Evolutionary conservation across 2,329 filamentous ascomycete species (phyloP), one percentile per base, ranked within the genome.

Genomic region (Aspergillus sojae): DNA sequence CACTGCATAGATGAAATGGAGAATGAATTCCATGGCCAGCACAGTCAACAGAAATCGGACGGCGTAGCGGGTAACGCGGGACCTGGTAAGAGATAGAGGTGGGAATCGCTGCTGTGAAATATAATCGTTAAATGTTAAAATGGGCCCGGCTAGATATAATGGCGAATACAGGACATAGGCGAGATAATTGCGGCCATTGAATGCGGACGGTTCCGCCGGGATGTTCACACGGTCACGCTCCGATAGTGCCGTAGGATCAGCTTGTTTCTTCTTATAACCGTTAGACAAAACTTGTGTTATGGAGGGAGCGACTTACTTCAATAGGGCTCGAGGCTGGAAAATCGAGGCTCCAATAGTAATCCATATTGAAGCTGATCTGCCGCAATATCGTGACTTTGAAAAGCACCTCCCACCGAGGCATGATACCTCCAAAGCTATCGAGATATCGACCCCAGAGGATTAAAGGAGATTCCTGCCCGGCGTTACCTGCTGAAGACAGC

Each of bases 61-160:
- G 26, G 84, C 93, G 74, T 99, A 99, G 53, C 92, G 88, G 34
- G 90, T 75, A 1, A 91, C 97, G 60, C 94, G 91, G 3, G 81
- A 78, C 4, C 77, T 79, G 68, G 89, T 91, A 71, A 95, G 89
- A 62, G 87, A 93, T 12, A 89, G 85, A 0, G 92, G 80, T 14
- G 85, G 86, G 79, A 94, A 91, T 68, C 92, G 90, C 65, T 85
- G 84, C 77, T 99, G 95, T 0, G 92, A 91, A 66, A 98, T 89
- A 82, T 95, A 99, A 82, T 99, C 96, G 79, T 99, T 99, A 83
- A 98, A 99, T 14, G 94, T 98, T 65, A 99, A 77, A 72, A 99
- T 97, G 0, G 95, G 95, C 0, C 95, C 95, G 0, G 94, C 88
- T 36, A 99, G 85, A 78, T 98, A 99, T 1, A 99, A 86, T 0